Conservation (phyloP, 805 yeast genomes). For the Candida montana region DNA sequence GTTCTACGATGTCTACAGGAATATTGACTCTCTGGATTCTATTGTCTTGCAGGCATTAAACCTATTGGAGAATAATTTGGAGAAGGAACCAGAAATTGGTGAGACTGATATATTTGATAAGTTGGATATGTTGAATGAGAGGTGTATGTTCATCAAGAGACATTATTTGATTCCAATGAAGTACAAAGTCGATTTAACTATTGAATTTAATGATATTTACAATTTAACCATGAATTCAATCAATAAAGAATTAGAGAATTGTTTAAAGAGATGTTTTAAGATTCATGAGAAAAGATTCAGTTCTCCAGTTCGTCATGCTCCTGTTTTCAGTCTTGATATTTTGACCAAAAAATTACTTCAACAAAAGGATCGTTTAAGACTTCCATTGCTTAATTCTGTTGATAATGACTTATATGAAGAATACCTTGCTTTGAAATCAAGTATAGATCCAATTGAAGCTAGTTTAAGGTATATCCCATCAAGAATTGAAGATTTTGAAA, state of each 20-base stretch:
- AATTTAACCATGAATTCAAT: slow-evolving; percentile 38
- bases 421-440: slow-evolving; percentile 36
- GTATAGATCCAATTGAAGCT: slow-evolving; percentile 46
- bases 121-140: slow-evolving; percentile 30
- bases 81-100: slow-evolving; percentile 19
- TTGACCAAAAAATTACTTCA: slow-evolving; percentile 28
- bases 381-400: slow-evolving; percentile 35
- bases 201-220: slow-evolving; percentile 41
- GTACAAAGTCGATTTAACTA: slow-evolving; percentile 32
- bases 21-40: slow-evolving; percentile 31
- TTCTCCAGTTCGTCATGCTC: slow-evolving; percentile 37
- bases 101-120: slow-evolving; percentile 25
- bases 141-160: slow-evolving; percentile 23
- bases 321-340: slow-evolving; percentile 31
- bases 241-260: slow-evolving; percentile 32
- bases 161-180: slow-evolving; percentile 26
- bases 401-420: slow-evolving; percentile 37
- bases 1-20: slow-evolving; percentile 27
- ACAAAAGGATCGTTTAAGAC: slow-evolving; percentile 26
- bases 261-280: slow-evolving; percentile 31
- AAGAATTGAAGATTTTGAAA: slow-evolving; percentile 39
- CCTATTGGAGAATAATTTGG: slow-evolving; percentile 28
- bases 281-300: slow-evolving; percentile 34
- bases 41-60: slow-evolving; percentile 31
- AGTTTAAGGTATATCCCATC: slow-evolving; percentile 47